Percentiles rank a stretch among this genome's conserved stretches.
Evolutionary conservation across 1,284 basidiomycete genomes (phyloP).

Genomic region (Filobasidium uniguttulatum): DNA sequence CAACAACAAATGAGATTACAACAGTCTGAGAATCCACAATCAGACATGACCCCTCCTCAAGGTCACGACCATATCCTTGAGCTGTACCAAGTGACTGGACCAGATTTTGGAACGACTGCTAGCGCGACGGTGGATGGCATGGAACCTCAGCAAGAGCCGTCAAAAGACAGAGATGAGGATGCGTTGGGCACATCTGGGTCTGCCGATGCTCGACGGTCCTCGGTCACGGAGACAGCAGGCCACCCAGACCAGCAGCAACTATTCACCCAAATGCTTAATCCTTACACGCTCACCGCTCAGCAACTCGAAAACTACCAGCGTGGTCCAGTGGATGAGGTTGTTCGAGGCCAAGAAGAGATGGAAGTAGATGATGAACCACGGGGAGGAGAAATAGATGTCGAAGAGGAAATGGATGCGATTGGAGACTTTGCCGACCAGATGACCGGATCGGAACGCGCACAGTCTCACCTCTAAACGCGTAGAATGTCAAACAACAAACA

Average conservation of each 20-base stretch:
- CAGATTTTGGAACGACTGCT: conserved; percentile 10
- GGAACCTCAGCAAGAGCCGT: too few relatives aligned
- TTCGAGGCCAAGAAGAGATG: background rate
- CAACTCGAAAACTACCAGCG: background rate
- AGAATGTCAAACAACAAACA: background rate
- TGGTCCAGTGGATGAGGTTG: background rate
- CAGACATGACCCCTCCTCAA: background rate
- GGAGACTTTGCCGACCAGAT: background rate
- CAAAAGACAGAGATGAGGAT: too few relatives aligned
- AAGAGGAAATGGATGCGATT: conserved; percentile 1
- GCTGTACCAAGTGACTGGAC: conserved; percentile 12
- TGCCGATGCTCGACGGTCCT: background rate
- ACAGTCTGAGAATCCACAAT: background rate
- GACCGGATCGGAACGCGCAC: background rate
- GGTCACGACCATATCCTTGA: conserved; percentile 6
- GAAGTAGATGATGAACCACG: background rate
- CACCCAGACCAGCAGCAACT: background rate
- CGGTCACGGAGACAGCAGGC: background rate
- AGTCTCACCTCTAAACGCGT: too few relatives aligned
- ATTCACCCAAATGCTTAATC: background rate
- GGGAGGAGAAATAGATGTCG: conserved; percentile 1
- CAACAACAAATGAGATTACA: background rate
- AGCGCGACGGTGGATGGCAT: too few relatives aligned
- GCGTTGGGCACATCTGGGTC: too few relatives aligned
- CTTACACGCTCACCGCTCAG: background rate